A percentile compares a stretch with the other conserved stretches of the same genome.
Conservation (phyloP, 2,329 filamentous ascomycete species). For the Penicillium sp. region DNA sequence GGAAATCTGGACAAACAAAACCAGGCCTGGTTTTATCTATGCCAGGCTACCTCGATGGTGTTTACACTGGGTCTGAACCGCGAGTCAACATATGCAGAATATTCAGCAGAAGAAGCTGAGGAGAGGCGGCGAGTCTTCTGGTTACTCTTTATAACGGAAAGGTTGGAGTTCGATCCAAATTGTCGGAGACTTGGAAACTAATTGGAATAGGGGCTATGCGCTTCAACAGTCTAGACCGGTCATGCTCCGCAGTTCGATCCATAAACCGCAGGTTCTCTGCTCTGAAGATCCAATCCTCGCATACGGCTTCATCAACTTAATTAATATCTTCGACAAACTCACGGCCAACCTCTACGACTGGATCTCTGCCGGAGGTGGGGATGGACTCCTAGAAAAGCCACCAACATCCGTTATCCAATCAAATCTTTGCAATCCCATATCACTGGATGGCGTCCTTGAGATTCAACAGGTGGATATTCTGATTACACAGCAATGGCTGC, state of each 20-base stretch:
- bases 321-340: constrained; percentile 45
- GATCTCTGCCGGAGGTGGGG: constrained; percentile 40
- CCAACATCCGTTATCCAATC: constrained; percentile 54
- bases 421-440: constrained; percentile 57
- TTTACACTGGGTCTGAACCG: constrained; percentile 50
- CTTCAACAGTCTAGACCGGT: constrained; percentile 71
- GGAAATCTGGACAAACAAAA: constrained; percentile 74
- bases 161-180: constrained; percentile 47
- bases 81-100: constrained; percentile 55
- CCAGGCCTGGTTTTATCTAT: constrained; percentile 77
- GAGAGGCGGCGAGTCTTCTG: constrained; percentile 71
- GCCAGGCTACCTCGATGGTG: constrained; percentile 73
- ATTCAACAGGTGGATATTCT: constrained; percentile 71
- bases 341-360: constrained; percentile 44
- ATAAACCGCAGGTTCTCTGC: constrained; percentile 63
- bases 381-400: constrained; percentile 33
- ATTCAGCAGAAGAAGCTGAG: constrained; percentile 59
- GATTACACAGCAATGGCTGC: constrained; percentile 73
- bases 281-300: constrained; percentile 57
- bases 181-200: not conserved
- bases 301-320: constrained; percentile 47
- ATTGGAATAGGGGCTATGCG: constrained; percentile 64
- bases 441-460: constrained; percentile 62
- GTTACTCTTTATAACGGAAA: constrained; percentile 73
- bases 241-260: constrained; percentile 70